Conservation (phyloP, 2,329 filamentous ascomycete genomes). For the Ophiocordyceps sinensis region DNA sequence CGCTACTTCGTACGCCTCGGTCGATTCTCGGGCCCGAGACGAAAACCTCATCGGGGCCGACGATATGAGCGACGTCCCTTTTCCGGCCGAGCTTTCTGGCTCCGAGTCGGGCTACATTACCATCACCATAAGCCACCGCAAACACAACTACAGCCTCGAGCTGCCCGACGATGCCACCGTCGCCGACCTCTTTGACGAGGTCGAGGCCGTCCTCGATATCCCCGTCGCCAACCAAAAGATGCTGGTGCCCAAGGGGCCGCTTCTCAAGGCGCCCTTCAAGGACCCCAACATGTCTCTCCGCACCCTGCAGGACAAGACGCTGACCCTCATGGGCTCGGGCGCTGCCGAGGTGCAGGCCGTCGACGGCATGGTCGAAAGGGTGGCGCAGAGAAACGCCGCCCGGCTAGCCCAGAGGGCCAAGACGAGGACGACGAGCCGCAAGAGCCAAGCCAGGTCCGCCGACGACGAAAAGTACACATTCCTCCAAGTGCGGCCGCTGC, state of each 20-base stretch:
- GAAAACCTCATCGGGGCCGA: not conserved
- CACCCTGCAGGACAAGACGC: slow-evolving; percentile 39
- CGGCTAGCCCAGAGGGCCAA: slow-evolving; percentile 17
- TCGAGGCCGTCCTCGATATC: slow-evolving; percentile 42
- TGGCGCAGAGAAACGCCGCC: slow-evolving; percentile 31
- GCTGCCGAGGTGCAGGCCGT: slow-evolving; percentile 43
- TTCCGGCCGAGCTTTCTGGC: slow-evolving; percentile 3
- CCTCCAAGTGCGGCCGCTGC: slow-evolving; percentile 57
- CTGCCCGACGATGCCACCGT: slow-evolving; percentile 33
- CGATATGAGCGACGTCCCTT: not conserved
- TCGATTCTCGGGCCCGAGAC: not conserved
- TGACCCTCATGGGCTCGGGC: slow-evolving; percentile 51
- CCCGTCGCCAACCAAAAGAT: slow-evolving; percentile 53
- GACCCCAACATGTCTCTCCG: slow-evolving; percentile 35
- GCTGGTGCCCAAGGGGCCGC: slow-evolving; percentile 48
- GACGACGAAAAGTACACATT: slow-evolving; percentile 69
- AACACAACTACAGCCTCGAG: slow-evolving; percentile 26
- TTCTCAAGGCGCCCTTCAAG: slow-evolving; percentile 51
- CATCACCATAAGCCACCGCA: slow-evolving; percentile 32
- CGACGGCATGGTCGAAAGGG: slow-evolving; percentile 30
- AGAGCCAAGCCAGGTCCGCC: slow-evolving; percentile 7
- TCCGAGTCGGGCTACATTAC: slow-evolving; percentile 16
- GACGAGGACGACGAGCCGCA: slow-evolving; percentile 8
- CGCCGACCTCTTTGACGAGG: slow-evolving; percentile 43
- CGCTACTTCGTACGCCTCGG: too few relatives aligned